Percentiles rank a stretch among this genome's conserved stretches.
phyloP scores from a whole-genome alignment of 1,139 yeast genomes.

The Blastobotrys raffinosifermentans region DNA sequence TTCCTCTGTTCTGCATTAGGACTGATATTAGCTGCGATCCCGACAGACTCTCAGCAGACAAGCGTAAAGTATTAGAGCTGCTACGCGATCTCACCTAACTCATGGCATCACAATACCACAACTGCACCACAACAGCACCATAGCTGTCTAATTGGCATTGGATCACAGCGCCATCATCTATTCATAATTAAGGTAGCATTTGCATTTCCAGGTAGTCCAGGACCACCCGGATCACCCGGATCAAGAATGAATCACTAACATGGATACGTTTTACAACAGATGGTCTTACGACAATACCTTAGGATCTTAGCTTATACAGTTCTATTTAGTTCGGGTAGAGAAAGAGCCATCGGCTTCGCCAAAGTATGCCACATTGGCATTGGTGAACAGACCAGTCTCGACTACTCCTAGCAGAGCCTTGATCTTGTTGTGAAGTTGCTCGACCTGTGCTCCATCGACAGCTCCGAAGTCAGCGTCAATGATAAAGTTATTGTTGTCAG shows the following conservation, averaged over 20 bases:
- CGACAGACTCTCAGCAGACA: constrained; percentile 11
- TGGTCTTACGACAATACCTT: too few species aligned
- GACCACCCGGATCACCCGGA: too few species aligned
- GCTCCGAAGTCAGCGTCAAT: constrained; percentile 92
- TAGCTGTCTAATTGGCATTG: too few species aligned
- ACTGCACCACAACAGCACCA: too few species aligned
- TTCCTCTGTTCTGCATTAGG: constrained; percentile 25
- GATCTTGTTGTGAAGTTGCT: constrained; percentile 54
- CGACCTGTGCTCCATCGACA: constrained; percentile 51
- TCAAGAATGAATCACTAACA: too few species aligned
- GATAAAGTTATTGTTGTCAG: constrained; percentile 91
- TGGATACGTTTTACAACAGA: too few species aligned
- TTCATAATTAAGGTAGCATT: too few species aligned
- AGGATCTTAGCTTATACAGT: too few species aligned
- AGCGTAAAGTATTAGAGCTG: constrained; percentile 19
- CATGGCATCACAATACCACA: too few species aligned
- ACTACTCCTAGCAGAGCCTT: constrained; percentile 88
- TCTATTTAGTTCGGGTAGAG: constrained; percentile 15
- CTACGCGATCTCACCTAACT: constrained; percentile 19
- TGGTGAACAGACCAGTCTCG: constrained; percentile 87
- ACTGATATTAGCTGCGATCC: constrained; percentile 5
- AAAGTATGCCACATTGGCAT: constrained; percentile 75
- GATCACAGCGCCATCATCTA: too few species aligned
- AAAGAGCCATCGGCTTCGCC: constrained; percentile 78
- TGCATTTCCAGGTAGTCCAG: too few species aligned